Base-by-base conservation (phyloP, 208 protist species). In the Wallacemonas sp. region DNA sequence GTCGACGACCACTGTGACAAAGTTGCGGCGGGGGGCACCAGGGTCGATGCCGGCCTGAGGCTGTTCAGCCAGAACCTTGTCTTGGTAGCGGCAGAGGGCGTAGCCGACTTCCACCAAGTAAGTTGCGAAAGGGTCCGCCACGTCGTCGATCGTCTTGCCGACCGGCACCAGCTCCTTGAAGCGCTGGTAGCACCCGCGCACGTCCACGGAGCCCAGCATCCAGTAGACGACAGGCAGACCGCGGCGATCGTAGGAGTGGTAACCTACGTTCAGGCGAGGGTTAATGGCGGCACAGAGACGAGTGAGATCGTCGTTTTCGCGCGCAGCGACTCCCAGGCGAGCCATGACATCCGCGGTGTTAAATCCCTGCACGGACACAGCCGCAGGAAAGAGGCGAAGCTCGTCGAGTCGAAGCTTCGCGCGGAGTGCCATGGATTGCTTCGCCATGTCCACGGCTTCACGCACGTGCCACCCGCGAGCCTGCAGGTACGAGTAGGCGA, bases 231-330 rank as follows among this genome's bases (percentile, higher is more conserved):
- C 78, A 26, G 82, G 82, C 50, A 83, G 68, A 10, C 78, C 73
- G 44, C 62, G 63, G 15, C 78, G 81, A 29, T 88, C 82, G 63
- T 72, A 88, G 67, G 79, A 85, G 65, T 88, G 82, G 57, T 75
- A 78, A 13, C 75, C 78, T 2, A 65, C 44, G 21, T 65, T 52
- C 26, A 52, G 21, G 41, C 13, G 26, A 8, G 34, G 44, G 33
- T 52, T 65, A 38, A 65, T 6, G 12, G 44, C 50, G 8, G 50
- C 22, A 19, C 50, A 57, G 50, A 57, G 50, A 3, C n/a, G 50
- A 13, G 50, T 57, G 10, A 57, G 32, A 37, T 63, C 44, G 53
- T 66, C 38, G 45, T 36, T 33, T 1, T 63, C 37, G n/a, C 69
- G 69, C 3, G 39, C 5, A 9, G 1, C 10, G 2, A 60, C 26